phyloP scores from a whole-genome alignment of 441 rosid species.

The Croton laevigatus region DNA sequence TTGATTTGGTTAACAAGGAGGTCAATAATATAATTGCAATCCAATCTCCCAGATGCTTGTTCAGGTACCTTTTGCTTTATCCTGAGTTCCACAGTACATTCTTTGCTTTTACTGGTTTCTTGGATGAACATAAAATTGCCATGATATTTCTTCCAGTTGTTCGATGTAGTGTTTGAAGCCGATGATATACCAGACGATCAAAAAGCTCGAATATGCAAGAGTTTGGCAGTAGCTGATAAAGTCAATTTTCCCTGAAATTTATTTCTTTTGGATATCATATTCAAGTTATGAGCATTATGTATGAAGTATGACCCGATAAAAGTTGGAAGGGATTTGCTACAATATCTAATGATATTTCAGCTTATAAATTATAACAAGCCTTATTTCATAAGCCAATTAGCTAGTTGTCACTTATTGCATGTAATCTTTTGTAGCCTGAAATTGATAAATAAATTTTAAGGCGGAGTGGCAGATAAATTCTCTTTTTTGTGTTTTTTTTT shows the following conservation, averaged over 20 bases:
- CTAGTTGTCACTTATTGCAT: background rate
- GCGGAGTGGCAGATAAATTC: background rate
- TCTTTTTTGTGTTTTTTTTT: too few species aligned
- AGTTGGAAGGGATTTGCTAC: background rate
- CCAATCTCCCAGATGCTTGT: slow-evolving; percentile 86
- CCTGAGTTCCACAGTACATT: background rate
- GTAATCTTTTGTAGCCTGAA: background rate
- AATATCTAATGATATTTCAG: background rate
- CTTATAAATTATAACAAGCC: background rate
- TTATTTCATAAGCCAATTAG: too few species aligned
- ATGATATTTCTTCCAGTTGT: slow-evolving; percentile 45
- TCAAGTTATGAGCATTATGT: background rate
- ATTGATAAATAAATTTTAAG: background rate
- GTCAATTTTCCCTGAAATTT: slow-evolving; percentile 36
- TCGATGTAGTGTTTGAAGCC: slow-evolving; percentile 61
- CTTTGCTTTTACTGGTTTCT: slow-evolving; percentile 2
- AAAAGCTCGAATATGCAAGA: slow-evolving; percentile 86
- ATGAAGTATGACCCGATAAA: background rate
- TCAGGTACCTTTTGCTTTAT: slow-evolving; percentile 47
- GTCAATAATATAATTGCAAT: slow-evolving; percentile 69
- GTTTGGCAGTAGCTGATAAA: slow-evolving; percentile 80
- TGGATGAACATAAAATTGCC: slow-evolving; percentile 19
- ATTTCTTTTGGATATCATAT: background rate
- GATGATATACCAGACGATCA: slow-evolving; percentile 83
- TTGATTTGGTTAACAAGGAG: slow-evolving; percentile 86